Conservation (phyloP, 164 flowering plant species). For the Tetracentron sinense region DNA sequence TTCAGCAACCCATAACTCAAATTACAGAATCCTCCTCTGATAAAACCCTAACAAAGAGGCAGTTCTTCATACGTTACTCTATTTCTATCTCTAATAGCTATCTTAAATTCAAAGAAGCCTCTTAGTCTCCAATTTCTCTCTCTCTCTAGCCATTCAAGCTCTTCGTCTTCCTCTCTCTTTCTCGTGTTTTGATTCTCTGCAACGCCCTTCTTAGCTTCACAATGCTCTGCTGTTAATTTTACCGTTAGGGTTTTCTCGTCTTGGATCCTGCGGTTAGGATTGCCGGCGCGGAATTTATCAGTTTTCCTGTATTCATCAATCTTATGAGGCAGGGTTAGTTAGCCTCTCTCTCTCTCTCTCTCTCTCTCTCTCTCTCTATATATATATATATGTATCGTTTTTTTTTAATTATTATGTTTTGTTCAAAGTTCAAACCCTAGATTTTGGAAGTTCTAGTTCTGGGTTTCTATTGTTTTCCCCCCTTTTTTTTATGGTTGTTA, state of each 20-base stretch:
- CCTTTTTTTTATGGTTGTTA: slow-evolving; percentile 1
- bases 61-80: too few relatives aligned
- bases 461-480: slow-evolving; percentile 14
- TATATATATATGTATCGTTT: neutral
- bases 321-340: slow-evolving; percentile 2
- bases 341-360: neutral
- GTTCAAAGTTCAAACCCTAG: slow-evolving; percentile 35
- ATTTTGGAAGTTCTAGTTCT: slow-evolving; percentile 11
- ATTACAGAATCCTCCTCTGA: too few relatives aligned
- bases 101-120: neutral
- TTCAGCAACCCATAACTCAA: neutral
- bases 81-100: too few relatives aligned
- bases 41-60: too few relatives aligned
- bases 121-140: neutral
- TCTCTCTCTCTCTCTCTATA: neutral
- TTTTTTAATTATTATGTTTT: neutral
- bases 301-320: neutral
- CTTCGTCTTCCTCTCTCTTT: neutral
- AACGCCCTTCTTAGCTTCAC: slow-evolving; percentile 25
- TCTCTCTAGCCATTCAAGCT: neutral
- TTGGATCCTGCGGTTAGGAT: slow-evolving; percentile 14
- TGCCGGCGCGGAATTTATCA: slow-evolving; percentile 6
- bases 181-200: neutral
- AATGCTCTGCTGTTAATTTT: slow-evolving; percentile 28
- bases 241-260: slow-evolving; percentile 41